phyloP scores from a whole-genome alignment of 2,329 filamentous ascomycete genomes.

The Hymenoscyphus linearis region DNA sequence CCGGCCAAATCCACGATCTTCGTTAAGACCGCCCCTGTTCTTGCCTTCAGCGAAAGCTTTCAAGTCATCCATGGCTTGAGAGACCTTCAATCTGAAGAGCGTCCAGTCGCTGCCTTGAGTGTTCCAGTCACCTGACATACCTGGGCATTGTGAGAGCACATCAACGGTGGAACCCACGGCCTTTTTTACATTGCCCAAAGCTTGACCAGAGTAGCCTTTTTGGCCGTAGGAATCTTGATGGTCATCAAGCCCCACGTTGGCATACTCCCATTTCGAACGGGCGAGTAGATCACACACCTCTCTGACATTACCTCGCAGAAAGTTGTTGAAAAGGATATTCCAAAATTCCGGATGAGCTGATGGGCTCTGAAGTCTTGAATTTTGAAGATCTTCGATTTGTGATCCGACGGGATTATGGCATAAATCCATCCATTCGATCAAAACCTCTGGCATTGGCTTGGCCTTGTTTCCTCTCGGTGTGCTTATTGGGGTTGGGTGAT shows the following conservation, averaged over 20 bases:
- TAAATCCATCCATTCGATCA: slow-evolving; percentile 77
- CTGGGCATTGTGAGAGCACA: slow-evolving; percentile 70
- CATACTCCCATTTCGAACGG: slow-evolving; percentile 72
- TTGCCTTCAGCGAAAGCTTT: slow-evolving; percentile 74
- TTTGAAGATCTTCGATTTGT: slow-evolving; percentile 59
- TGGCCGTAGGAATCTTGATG: slow-evolving; percentile 53
- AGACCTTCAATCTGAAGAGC: slow-evolving; percentile 71
- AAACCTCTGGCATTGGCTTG: slow-evolving; percentile 65
- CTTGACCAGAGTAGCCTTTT: slow-evolving; percentile 59
- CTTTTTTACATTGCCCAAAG: slow-evolving; percentile 72
- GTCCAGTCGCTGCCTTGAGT: slow-evolving; percentile 77
- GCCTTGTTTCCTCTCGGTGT: slow-evolving; percentile 16
- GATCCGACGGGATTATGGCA: slow-evolving; percentile 68
- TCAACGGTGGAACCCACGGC: slow-evolving; percentile 64
- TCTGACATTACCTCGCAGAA: slow-evolving; percentile 69
- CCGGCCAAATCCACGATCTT: slow-evolving; percentile 36
- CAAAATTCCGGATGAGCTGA: slow-evolving; percentile 76
- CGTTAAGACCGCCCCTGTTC: slow-evolving; percentile 39
- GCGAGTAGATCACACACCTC: slow-evolving; percentile 64
- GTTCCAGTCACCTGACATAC: slow-evolving; percentile 69
- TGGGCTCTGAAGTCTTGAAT: slow-evolving; percentile 60
- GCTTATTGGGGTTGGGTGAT: slow-evolving; percentile 55
- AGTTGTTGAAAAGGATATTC: slow-evolving; percentile 70
- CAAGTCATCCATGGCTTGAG: slow-evolving; percentile 63
- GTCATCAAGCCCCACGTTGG: slow-evolving; percentile 59